Base-by-base conservation (phyloP, 2,329 filamentous ascomycete species). In the Blastomyces emzantsi region DNA sequence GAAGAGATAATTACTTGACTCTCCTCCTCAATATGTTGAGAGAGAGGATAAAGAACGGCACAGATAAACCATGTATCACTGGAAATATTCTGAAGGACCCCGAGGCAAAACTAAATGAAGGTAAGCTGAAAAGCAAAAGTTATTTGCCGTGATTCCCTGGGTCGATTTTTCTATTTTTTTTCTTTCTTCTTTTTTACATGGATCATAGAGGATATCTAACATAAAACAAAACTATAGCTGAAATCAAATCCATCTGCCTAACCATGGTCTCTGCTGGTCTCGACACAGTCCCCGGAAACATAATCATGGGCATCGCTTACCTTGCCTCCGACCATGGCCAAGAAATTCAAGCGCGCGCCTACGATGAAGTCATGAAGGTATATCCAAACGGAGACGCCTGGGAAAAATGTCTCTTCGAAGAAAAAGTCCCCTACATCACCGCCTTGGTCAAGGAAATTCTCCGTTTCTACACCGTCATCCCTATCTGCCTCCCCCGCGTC, bases 261-360 rank as follows among this genome's bases (percentile, higher is more conserved):
- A 91, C 89, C 30, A 92, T 93, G 84, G 87, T 93, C 0, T 89
- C 87, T 1, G 90, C 89, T 0, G 90, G 90, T 22, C 83, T 93
- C 19, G 90, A 94, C 72, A 94, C 90, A 0, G 87, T 94, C 0
- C 88, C 90, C 0, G 88, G 86, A 13, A 92, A 92, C 66, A 76
- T 93, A 11, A 87, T 91, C 70, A 90, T 91, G 87, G 87, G 87
- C 15, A 84, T 93, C 55, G 90, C 88, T 2, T 90, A 89, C 68
- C 82, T 94, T 2, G 83, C 87, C n/a, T 86, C 84, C 0, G 75
- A 81, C 0, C 79, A 86, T 13, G 89, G 90, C 17, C 87, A 89
- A 68, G 79, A 81, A 2, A 87, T 92, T 65, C 90, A 94, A 74
- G 76, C 82, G 62, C 85, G 82, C 45, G 89, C 89, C 0, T 85